These are phyloP conservation scores for Plasmodium knowlesi DNA, from an alignment of 169 alveolate genomes.

Conservation along the genomic window DNA sequence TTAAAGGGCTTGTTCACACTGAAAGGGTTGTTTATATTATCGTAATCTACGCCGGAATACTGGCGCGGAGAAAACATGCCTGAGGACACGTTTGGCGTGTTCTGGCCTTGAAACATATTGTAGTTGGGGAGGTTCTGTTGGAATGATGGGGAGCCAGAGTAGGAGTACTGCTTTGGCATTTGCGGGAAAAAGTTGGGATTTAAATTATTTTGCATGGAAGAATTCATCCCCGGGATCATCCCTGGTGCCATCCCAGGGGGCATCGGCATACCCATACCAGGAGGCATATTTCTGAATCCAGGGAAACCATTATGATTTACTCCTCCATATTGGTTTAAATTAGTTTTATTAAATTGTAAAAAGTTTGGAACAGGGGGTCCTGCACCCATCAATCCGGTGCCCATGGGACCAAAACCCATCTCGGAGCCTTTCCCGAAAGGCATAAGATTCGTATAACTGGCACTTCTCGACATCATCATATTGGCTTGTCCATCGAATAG, in stretches of 20 bases:
- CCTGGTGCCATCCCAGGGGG: neutral
- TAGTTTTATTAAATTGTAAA: slow-evolving; percentile 47
- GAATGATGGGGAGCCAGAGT: slow-evolving; percentile 12
- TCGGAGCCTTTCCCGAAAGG: slow-evolving; percentile 18
- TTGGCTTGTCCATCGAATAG: neutral
- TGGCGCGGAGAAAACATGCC: slow-evolving; percentile 7
- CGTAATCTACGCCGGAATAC: slow-evolving; percentile 11
- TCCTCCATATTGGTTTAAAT: slow-evolving; percentile 9
- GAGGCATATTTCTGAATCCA: slow-evolving; percentile 8
- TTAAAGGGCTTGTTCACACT: slow-evolving; percentile 24
- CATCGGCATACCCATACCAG: neutral
- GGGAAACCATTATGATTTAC: neutral
- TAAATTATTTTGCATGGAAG: slow-evolving; percentile 10
- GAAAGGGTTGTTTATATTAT: slow-evolving; percentile 32
- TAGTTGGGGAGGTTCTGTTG: slow-evolving; percentile 29
- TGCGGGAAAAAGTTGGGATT: slow-evolving; percentile 52
- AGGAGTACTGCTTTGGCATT: slow-evolving; percentile 47
- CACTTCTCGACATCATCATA: slow-evolving; percentile 61
- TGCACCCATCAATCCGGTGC: neutral
- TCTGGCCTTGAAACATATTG: neutral
- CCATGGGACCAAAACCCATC: slow-evolving; percentile 3
- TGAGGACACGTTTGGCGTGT: slow-evolving; percentile 19
- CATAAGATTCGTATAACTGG: slow-evolving; percentile 37
- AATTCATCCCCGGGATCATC: neutral
- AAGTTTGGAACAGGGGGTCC: slow-evolving; percentile 5